A percentile compares a stretch with the other conserved stretches of the same genome.
phyloP scores from a whole-genome alignment of 1,284 basidiomycete species.

The Schizopora paradoxa region DNA sequence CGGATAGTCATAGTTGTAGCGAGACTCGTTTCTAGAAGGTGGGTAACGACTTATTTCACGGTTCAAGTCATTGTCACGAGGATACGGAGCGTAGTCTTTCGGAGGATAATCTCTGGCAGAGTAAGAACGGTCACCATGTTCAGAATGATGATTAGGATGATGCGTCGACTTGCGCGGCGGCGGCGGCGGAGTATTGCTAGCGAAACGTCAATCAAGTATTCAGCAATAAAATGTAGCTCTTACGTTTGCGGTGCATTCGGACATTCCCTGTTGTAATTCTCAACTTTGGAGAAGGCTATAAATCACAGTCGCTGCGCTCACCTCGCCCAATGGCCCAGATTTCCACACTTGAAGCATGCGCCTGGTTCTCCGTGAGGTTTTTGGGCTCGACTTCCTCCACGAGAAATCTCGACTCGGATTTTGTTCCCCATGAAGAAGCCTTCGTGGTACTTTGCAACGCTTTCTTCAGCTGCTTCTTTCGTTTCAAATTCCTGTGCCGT shows the following conservation, averaged over 20 bases:
- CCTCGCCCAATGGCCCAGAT: conserved; percentile 83
- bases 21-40: conserved; percentile 43
- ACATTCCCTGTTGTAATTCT: conserved; percentile 53
- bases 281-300: conserved; percentile 16
- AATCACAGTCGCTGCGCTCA: conserved; percentile 31
- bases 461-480: conserved; percentile 74
- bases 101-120: conserved; percentile 35
- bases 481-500: conserved; percentile 68
- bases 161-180: conserved; percentile 17
- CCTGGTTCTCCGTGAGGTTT: conserved; percentile 74
- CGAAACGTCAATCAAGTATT: background rate
- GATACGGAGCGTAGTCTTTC: conserved; percentile 41
- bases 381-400: conserved; percentile 73
- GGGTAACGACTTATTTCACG: conserved; percentile 37
- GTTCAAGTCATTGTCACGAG: conserved; percentile 52
- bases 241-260: conserved; percentile 47
- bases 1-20: conserved; percentile 49
- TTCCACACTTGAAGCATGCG: conserved; percentile 79
- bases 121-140: conserved; percentile 45
- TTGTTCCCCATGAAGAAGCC: conserved; percentile 86
- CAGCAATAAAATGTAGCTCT: conserved; percentile 15
- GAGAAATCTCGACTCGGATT: conserved; percentile 78
- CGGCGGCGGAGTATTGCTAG: conserved; percentile 17
- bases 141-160: conserved; percentile 37
- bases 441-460: conserved; percentile 79